These are phyloP conservation scores for Casuarina equisetifolia DNA, from an alignment of 306 rosid species.

Conservation along the genomic window DNA sequence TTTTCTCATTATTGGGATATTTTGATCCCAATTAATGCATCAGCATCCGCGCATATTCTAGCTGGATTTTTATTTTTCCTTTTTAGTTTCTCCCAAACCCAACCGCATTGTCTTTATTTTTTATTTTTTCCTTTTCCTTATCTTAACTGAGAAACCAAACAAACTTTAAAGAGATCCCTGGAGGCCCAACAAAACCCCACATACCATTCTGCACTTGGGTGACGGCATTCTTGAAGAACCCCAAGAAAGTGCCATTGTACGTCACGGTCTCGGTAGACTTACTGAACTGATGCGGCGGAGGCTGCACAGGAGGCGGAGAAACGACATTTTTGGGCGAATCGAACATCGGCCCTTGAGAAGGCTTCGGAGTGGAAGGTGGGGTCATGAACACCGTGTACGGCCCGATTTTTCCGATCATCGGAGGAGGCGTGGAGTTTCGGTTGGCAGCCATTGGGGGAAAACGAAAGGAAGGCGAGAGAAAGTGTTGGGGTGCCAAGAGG, in stretches of 20 bases:
- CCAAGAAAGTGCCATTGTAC: constrained; percentile 51
- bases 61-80: background rate
- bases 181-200: constrained; percentile 5
- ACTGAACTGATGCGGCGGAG: constrained; percentile 84
- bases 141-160: background rate
- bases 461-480: background rate
- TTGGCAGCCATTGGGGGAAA: constrained; percentile 65
- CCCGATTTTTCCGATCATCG: constrained; percentile 88
- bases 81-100: constrained; percentile 8
- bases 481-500: background rate
- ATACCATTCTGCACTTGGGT: constrained; percentile 77
- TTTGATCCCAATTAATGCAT: background rate
- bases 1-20: constrained; percentile 5
- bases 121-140: background rate
- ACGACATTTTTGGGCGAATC: constrained; percentile 73
- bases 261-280: constrained; percentile 31
- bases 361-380: constrained; percentile 83
- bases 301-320: constrained; percentile 59
- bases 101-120: background rate
- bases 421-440: constrained; percentile 78
- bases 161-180: background rate
- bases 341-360: constrained; percentile 38
- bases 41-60: background rate
- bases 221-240: constrained; percentile 73
- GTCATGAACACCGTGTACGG: constrained; percentile 99